Base-by-base conservation (phyloP, 2,329 filamentous ascomycete species). In the Fusarium odoratissimum region DNA sequence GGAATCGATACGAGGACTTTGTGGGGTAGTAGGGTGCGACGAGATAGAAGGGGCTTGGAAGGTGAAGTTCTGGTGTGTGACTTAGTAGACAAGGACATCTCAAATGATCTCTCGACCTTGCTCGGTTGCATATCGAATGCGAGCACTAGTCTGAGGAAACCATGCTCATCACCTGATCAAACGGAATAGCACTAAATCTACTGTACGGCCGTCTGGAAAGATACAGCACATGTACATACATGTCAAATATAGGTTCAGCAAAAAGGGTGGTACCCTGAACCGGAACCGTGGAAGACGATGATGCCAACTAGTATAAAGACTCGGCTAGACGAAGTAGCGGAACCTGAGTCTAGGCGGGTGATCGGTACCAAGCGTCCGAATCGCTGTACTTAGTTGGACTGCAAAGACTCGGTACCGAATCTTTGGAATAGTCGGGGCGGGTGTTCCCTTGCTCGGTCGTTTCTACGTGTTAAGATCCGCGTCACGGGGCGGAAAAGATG, bases 351-450 rank as follows among this genome's bases (percentile, higher is more conserved):
- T 17, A 35, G 35, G 21, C 23, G n/a, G 21, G 45, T 31, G 44
- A 52, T 23, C 17, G 35, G 58, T 56, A 25, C 17, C 38, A 44
- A 57, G 31, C 40, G 16, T n/a, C 23, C 9, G 19, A 41, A 44
- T 25, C 30, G 13, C n/a, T 25, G 14, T 19, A 40, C 35, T 21
- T 55, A 33, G 44, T 61, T 25, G 65, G 23, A 51, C 33, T 30
- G 41, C 33, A 31, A 46, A 54, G 33, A 40, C 35, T 61, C 42
- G 67, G 52, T 74, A 72, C 71, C 71, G 60, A 69, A 25, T n/a
- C 45, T 55, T 52, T 66, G 71, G 71, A 56, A 63, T 46, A 51
- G 33, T 65, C 21, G 61, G 66, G 42, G 57, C 48, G 70, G 70
- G 61, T 40, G 38, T 57, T 60, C 56, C 65, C 69, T 66, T 65